Percentiles rank a stretch among this genome's conserved stretches.
phyloP scores from a whole-genome alignment of 2,329 filamentous ascomycete species.

The Bertia moriformis region DNA sequence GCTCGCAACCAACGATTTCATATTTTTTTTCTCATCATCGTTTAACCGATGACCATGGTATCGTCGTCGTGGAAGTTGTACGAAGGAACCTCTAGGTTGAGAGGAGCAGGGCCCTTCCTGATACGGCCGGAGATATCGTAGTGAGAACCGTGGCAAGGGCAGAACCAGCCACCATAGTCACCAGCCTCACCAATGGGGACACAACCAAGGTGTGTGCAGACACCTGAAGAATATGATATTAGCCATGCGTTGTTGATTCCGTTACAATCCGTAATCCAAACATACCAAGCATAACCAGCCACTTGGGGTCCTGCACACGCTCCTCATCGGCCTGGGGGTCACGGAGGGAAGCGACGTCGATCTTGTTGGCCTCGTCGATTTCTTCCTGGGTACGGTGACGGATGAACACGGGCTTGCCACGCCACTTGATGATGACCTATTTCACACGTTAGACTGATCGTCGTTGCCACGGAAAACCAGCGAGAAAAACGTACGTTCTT shows the following conservation, averaged over 20 bases:
- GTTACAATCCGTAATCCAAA: too few relatives aligned
- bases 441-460: background rate
- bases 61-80: slow-evolving; percentile 89
- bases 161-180: slow-evolving; percentile 99
- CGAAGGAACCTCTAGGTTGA: slow-evolving; percentile 87
- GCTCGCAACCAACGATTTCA: too few relatives aligned
- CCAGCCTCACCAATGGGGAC: slow-evolving; percentile 97
- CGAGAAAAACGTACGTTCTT: slow-evolving; percentile 52
- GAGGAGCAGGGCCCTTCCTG: slow-evolving; percentile 88
- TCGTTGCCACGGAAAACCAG: background rate
- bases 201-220: slow-evolving; percentile 98
- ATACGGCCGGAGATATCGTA: slow-evolving; percentile 99
- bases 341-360: slow-evolving; percentile 69
- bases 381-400: slow-evolving; percentile 87
- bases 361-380: slow-evolving; percentile 86
- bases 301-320: slow-evolving; percentile 95
- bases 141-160: slow-evolving; percentile 98
- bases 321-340: slow-evolving; percentile 84
- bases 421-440: slow-evolving; percentile 98
- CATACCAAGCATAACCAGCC: slow-evolving; percentile 94
- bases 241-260: too few relatives aligned
- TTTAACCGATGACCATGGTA: slow-evolving; percentile 84
- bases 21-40: too few relatives aligned
- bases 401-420: slow-evolving; percentile 99
- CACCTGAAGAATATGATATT: slow-evolving; percentile 46